phyloP scores from a whole-genome alignment of 2,329 filamentous ascomycete species.

The Pyrenophora tritici-repentis region DNA sequence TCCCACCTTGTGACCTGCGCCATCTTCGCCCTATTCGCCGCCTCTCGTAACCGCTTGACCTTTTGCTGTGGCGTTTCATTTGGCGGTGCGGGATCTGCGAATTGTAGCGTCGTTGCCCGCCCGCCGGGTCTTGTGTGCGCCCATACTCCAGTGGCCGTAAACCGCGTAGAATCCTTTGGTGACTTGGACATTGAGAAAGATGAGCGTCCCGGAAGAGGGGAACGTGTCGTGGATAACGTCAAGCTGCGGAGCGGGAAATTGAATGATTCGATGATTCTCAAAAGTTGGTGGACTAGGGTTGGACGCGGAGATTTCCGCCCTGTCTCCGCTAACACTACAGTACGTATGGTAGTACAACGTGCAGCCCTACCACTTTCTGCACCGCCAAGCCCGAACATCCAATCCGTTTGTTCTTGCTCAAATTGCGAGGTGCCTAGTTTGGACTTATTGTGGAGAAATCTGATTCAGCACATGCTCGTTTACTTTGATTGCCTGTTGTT shows the following conservation, averaged over 20 bases:
- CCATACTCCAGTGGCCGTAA: constrained; percentile 72
- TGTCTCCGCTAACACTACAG: constrained; percentile 9
- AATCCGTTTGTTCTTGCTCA: background rate
- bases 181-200: constrained; percentile 62
- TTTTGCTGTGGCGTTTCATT: constrained; percentile 61
- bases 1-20: constrained; percentile 61
- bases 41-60: constrained; percentile 57
- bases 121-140: constrained; percentile 66
- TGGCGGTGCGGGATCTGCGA: constrained; percentile 48
- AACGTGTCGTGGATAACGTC: constrained; percentile 14
- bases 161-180: constrained; percentile 80
- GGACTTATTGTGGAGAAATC: background rate
- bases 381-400: background rate
- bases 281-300: constrained; percentile 39
- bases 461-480: constrained; percentile 2
- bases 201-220: constrained; percentile 4
- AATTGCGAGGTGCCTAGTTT: background rate
- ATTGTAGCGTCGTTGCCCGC: constrained; percentile 48
- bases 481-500: constrained; percentile 12
- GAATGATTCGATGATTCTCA: constrained; percentile 37
- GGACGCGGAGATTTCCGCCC: constrained; percentile 39
- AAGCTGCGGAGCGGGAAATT: constrained; percentile 29
- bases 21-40: constrained; percentile 53
- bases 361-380: constrained; percentile 3
- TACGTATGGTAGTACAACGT: constrained; percentile 3